Base-by-base conservation (phyloP, 495 filamentous ascomycete genomes). In the Rostrohypoxylon terebratum region DNA sequence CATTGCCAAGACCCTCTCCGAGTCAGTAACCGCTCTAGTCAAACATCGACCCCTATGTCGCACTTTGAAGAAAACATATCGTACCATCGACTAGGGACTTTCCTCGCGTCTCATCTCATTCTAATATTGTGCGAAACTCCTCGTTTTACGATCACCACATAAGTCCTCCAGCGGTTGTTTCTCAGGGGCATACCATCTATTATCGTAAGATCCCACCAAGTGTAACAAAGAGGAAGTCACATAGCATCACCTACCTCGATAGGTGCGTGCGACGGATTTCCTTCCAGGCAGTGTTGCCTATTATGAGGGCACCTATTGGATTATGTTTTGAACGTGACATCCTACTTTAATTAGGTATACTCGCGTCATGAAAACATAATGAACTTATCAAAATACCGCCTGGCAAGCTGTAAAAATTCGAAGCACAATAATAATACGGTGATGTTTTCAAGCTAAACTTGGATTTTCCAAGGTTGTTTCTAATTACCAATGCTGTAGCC, bases 11-110 rank as follows among this genome's bases (percentile, higher is more conserved):
- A 50, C 20, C 7, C 1, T 23, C 20, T 5, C 14, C 42, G 60
- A 64, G 16, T 59, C 61, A 71, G 60, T 65, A 64, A 51, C 51
- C 61, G 61, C 68, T 63, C 45, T 36, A 31, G 48, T 59, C 34
- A 38, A 33, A 44, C 23, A 23, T 38, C 38, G 8, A 23, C 51
- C 44, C 31, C 59, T 38, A 62, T 25, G 18, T 47, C 14, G 47
- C 25, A 45, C 16, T 34, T 45, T 9, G 34, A 25, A 61, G 40
- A 36, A 44, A 60, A 6, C 31, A 16, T 1, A 28, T 63, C 59
- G 33, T 34, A 50, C 59, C 25, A 62, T 50, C 25, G 20, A 62
- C 28, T 63, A 40, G 7, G 59, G n/a, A 48, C 7, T 34, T 13
- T 48, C n/a, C 44, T 25, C 36, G 13, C 36, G 60, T 63, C 45